Percentiles rank a stretch among this genome's conserved stretches.
phyloP scores from a whole-genome alignment of 2,329 filamentous ascomycete genomes.

The Apiospora hydei region DNA sequence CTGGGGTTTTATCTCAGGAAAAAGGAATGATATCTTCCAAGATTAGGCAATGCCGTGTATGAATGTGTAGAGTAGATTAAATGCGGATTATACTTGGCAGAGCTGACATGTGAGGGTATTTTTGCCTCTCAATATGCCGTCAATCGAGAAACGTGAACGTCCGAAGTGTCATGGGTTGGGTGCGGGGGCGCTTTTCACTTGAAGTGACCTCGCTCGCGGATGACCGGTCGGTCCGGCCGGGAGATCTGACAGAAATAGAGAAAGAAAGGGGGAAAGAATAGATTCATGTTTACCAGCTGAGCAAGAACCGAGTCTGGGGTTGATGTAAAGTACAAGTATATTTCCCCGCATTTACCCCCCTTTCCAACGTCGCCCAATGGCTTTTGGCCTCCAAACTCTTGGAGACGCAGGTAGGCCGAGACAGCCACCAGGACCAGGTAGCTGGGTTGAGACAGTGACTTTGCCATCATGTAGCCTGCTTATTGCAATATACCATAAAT shows the following conservation, averaged over 20 bases:
- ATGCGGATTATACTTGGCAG: not conserved
- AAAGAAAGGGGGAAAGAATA: not conserved
- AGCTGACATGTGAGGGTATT: not conserved
- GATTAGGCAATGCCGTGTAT: not conserved
- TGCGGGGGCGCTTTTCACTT: not conserved
- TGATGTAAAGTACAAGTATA: not conserved
- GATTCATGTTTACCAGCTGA: not conserved
- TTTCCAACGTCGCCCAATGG: not conserved
- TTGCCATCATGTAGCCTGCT: not conserved
- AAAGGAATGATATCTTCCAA: not conserved
- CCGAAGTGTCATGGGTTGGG: not conserved
- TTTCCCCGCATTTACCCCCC: slow-evolving; percentile 9
- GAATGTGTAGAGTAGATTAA: slow-evolving; percentile 15
- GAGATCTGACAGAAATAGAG: not conserved
- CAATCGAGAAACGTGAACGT: not conserved
- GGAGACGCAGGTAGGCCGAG: not conserved
- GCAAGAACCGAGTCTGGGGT: not conserved
- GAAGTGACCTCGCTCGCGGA: no score
- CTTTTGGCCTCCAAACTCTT: not conserved
- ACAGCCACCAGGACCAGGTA: no score
- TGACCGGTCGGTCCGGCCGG: not conserved
- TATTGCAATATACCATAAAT: not conserved
- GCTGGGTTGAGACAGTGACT: not conserved
- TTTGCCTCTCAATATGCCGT: not conserved
- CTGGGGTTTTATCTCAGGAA: not conserved